Base-by-base conservation (phyloP, 306 rosid species). In the Lathyrus oleraceus region DNA sequence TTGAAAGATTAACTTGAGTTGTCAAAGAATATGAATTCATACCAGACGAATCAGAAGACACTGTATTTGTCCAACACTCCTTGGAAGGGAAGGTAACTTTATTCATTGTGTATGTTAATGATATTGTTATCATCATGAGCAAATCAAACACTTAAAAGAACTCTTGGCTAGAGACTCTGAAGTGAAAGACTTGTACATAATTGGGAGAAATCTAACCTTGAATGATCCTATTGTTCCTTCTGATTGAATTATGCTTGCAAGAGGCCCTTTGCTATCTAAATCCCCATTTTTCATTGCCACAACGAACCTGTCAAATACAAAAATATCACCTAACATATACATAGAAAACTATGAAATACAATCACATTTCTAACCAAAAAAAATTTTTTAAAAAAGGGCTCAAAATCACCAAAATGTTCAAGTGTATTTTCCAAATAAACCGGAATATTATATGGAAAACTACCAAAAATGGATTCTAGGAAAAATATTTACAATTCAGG, bases 201-300 rank as follows among this genome's bases (percentile, higher is more conserved):
- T 30, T 5, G 36, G 71, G 75, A 74, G 65, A 71, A 61, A 61
- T 45, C 79, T 69, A 67, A 94, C 97, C 97, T 94, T 87, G 60
- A 94, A 90, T 43, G 96, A 94, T 81, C 79, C 92, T 39, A 90
- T 12, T 42, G 98, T 85, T 74, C 96, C 98, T 78, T 88, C 96
- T 20, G 80, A 30, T 69, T 59, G 65, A 74, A 94, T 2, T 70
- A 94, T 38, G 69, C 89, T 83, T 70, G 98, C 78, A 56, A 94
- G 91, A 80, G 79, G 53, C 71, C 97, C 98, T 81, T 87, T 88
- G 88, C 89, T 78, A 52, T 94, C 92, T 32, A 93, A 84, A 61
- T 90, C 96, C 57, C 98, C 98, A 74, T 93, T 90, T 82, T 76
- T 78, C 96, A 93, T 84, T 38, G 97, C 87, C 75, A 93, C 97